A percentile compares a stretch with the other conserved stretches of the same genome.
phyloP scores from a whole-genome alignment of 495 filamentous ascomycete genomes.

The Talaromyces nanjingensis region DNA sequence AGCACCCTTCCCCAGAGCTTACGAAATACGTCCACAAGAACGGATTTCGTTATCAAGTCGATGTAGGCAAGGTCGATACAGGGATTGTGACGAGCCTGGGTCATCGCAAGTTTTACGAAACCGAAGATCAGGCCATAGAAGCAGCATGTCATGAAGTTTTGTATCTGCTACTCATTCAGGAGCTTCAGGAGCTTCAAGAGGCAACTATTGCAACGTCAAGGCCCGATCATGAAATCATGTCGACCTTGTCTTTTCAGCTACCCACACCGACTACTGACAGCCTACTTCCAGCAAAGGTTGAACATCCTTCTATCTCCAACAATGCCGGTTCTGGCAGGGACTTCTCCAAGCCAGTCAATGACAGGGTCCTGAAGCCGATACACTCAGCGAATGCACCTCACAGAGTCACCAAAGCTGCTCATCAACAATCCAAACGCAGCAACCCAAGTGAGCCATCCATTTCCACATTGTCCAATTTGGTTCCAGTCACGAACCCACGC shows the following conservation, averaged over 20 bases:
- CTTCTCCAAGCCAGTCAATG: not conserved
- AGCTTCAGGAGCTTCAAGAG: not conserved
- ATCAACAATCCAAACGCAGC: not conserved
- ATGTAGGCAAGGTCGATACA: constrained; percentile 17
- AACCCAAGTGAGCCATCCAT: not conserved
- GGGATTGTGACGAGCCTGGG: constrained; percentile 12
- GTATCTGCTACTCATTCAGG: constrained; percentile 16
- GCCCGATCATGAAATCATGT: not conserved
- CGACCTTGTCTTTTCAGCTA: not conserved
- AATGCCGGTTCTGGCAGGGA: not conserved
- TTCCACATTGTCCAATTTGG: not conserved
- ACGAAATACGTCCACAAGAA: constrained; percentile 12
- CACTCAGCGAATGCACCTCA: not conserved
- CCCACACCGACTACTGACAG: not conserved
- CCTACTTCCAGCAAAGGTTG: not conserved
- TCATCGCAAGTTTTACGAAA: constrained; percentile 12
- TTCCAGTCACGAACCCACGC: constrained; percentile 2
- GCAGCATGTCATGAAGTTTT: constrained; percentile 24
- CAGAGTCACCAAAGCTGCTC: not conserved
- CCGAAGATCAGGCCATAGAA: constrained; percentile 19
- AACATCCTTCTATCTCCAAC: not conserved
- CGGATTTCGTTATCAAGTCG: constrained; percentile 21
- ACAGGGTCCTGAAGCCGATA: not conserved
- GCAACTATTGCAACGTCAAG: not conserved
- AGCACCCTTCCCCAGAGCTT: constrained; percentile 16